Conservation (phyloP, 1,284 basidiomycete genomes). For the Sphaerobolus stellatus region DNA sequence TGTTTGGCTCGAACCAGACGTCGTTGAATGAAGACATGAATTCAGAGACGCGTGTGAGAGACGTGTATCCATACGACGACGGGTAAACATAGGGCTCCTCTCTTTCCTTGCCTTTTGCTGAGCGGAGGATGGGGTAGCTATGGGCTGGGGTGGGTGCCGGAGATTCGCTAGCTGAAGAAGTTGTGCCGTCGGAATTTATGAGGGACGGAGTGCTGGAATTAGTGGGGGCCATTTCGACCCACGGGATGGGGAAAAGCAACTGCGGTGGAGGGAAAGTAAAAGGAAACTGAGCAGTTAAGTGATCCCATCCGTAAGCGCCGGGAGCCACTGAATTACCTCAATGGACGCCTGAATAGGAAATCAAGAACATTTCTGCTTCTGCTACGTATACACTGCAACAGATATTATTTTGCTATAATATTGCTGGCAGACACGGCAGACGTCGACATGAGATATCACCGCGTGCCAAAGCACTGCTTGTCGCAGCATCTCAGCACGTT, state of each 20-base stretch:
- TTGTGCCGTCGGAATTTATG: constrained; percentile 25
- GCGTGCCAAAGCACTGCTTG: too few species aligned
- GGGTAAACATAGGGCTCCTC: neutral
- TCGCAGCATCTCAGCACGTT: too few species aligned
- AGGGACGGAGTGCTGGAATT: constrained; percentile 29
- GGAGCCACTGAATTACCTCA: neutral
- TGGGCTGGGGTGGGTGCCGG: constrained; percentile 12
- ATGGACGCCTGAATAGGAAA: too few species aligned
- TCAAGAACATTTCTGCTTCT: too few species aligned
- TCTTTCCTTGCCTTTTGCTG: constrained; percentile 2
- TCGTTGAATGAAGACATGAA: constrained; percentile 24
- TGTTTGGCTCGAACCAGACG: constrained; percentile 33
- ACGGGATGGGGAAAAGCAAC: neutral
- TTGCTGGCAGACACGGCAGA: too few species aligned
- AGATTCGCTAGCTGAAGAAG: constrained; percentile 18
- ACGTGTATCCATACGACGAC: neutral
- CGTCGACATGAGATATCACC: too few species aligned
- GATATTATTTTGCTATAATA: too few species aligned
- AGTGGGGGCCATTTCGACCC: neutral
- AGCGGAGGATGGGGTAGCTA: constrained; percentile 2
- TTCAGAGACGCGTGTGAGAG: neutral
- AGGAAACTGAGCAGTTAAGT: neutral
- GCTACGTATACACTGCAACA: too few species aligned
- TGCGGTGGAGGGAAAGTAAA: neutral
- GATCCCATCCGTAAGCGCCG: neutral